Conservation (phyloP, 306 rosid species). For the Trichosanthes truncata region DNA sequence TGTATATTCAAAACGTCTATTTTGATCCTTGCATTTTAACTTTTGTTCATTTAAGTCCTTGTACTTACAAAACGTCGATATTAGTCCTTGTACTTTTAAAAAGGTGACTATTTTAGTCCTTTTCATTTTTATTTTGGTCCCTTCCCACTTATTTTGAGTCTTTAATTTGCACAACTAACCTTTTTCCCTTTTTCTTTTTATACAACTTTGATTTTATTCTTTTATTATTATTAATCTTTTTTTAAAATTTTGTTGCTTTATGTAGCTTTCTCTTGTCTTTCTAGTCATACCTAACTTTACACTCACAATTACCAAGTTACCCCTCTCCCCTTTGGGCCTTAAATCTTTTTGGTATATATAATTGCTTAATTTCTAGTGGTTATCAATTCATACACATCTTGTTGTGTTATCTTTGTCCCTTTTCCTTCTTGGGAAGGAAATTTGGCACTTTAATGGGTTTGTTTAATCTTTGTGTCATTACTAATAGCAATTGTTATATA, state of each 20-base stretch:
- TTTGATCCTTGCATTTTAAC: too few species aligned
- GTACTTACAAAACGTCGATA: too few species aligned
- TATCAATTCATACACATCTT: neutral
- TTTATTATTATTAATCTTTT: neutral
- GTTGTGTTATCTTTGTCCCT: neutral
- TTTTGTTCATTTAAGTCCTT: too few species aligned
- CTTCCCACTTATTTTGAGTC: neutral
- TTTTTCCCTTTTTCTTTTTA: neutral
- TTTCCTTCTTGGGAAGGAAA: neutral
- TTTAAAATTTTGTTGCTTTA: neutral
- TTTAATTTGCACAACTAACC: neutral
- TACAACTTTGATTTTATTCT: neutral
- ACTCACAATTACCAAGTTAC: neutral
- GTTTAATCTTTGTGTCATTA: neutral
- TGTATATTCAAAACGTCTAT: too few species aligned
- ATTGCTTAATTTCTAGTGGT: neutral
- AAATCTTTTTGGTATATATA: neutral
- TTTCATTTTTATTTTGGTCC: neutral
- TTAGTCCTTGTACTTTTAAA: neutral
- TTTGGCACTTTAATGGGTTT: neutral
- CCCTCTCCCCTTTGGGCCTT: neutral
- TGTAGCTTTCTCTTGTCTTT: slow-evolving; percentile 1
- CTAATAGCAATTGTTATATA: neutral
- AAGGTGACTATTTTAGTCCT: too few species aligned
- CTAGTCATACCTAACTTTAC: slow-evolving; percentile 2